Evolutionary conservation across 306 rosid species (phyloP), one percentile per base, ranked within the genome.

Genomic region (Vigna nakashimae): DNA sequence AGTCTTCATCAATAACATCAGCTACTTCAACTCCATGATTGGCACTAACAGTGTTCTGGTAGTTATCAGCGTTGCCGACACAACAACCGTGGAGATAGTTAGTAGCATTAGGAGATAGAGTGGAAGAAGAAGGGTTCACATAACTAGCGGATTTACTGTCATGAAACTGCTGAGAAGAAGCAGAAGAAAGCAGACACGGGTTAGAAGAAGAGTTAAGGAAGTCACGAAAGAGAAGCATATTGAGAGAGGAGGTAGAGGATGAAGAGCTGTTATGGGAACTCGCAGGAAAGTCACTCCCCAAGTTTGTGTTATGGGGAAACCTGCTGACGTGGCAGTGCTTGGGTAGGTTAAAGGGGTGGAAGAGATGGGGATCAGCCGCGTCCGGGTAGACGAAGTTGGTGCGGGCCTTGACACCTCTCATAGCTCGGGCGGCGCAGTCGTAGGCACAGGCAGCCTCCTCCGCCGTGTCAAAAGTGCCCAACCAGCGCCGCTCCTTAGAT

Each of bases 401-500:
- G 1, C 98, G 80, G 6, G 98, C 98, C 51, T 94, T 94, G 38
- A 73, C 76, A 11, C 98, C 98, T 5, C 97, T 94, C 97, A 94
- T 89, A 74, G 96, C 88, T 7, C 96, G 84, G 2, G 98, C 98
- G 8, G 98, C 98, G 66, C 84, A 85, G 90, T 94, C 97, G 56
- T 94, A 94, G 6, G 98, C 97, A 16, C 91, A 90, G 5, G 98
- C 98, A 0, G 98, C 98, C 78, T 94, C 96, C 84, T 94, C 98
- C 0, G 97, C 98, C 1, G 98, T 94, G 85, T 94, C 97, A 22
- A 94, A 94, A 14, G 98, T 94, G 4, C 98, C 98, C 0, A 94
- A 93, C 98, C 98, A 94, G 8, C 98, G 89, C 4, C 98, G 83
- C 6, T 94, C 98, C 78, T 94, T 94, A 0, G 98, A 85, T 60